phyloP scores from a whole-genome alignment of 768 basidiomycete genomes.

The Termitomyces sp. region DNA sequence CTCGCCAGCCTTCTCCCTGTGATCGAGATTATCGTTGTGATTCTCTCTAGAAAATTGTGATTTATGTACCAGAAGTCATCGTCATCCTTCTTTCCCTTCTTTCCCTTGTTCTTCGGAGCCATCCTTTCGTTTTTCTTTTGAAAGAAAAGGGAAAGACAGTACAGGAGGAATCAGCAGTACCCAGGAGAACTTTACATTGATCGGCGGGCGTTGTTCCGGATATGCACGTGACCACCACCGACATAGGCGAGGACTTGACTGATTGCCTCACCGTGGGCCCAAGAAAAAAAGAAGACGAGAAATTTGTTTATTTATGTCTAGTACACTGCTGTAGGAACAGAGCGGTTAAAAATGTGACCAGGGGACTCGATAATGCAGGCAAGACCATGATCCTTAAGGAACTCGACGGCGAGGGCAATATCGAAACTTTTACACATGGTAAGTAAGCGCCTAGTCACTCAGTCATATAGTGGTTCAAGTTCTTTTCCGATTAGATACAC shows the following conservation, averaged over 20 bases:
- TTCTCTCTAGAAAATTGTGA: too few relatives aligned
- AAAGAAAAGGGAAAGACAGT: too few relatives aligned
- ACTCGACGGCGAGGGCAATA: constrained; percentile 93
- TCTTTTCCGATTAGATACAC: constrained; percentile 41
- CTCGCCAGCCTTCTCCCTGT: constrained; percentile 64
- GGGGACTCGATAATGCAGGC: constrained; percentile 96
- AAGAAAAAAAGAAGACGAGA: too few relatives aligned
- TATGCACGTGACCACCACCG: not conserved
- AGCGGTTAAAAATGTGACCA: constrained; percentile 30
- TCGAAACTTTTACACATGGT: constrained; percentile 90
- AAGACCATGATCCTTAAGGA: constrained; percentile 78
- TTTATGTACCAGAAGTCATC: constrained; percentile 76
- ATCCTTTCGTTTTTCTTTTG: constrained; percentile 21
- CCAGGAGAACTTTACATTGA: not conserved
- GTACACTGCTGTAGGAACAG: not conserved
- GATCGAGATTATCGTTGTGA: too few relatives aligned
- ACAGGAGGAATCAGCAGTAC: not conserved
- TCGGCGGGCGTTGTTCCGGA: constrained; percentile 5
- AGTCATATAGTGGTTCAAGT: not conserved
- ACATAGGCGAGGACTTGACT: too few relatives aligned
- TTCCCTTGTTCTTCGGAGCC: constrained; percentile 69
- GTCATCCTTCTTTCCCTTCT: constrained; percentile 73
- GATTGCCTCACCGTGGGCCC: too few relatives aligned
- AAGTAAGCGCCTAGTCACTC: not conserved
- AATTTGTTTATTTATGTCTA: constrained; percentile 71